Evolutionary conservation across 2,329 filamentous ascomycete species (phyloP).

Genomic region (Dactylellina haptotyla): DNA sequence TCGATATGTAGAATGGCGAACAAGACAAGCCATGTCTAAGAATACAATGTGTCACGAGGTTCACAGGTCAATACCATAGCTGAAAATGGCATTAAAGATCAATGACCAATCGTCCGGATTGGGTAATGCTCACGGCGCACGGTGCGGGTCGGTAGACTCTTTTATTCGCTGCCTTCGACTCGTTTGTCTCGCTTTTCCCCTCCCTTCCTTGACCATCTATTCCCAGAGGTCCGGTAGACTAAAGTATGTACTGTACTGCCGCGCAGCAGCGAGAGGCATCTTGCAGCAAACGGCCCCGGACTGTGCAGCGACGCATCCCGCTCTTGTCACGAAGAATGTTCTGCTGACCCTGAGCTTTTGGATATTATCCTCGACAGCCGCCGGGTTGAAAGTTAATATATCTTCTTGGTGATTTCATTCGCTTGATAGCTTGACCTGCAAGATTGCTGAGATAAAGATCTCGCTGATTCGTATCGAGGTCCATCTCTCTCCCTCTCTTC

Average conservation of each 20-base stretch:
- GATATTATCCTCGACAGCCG: conserved; percentile 17
- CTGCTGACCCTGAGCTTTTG: conserved; percentile 44
- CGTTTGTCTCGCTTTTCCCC: conserved; percentile 2
- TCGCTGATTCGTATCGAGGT: conserved; percentile 2
- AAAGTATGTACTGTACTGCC: conserved; percentile 22
- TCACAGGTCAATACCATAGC: conserved; percentile 13
- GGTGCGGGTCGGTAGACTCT: conserved; percentile 40
- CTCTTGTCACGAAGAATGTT: conserved; percentile 47
- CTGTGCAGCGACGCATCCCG: conserved; percentile 34
- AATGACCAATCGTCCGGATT: conserved; percentile 35
- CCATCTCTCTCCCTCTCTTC: background rate
- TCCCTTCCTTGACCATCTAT: background rate
- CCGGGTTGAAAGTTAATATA: conserved; percentile 1
- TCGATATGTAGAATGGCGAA: conserved; percentile 35
- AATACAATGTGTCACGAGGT: conserved; percentile 41
- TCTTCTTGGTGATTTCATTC: background rate
- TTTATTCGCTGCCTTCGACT: conserved; percentile 36
- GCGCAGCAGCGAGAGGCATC: conserved; percentile 7
- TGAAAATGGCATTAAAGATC: conserved; percentile 11
- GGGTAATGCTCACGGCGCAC: conserved; percentile 30
- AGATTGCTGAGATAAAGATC: background rate
- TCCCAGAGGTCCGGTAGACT: conserved; percentile 7
- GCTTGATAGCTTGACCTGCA: background rate
- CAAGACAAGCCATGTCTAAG: conserved; percentile 15
- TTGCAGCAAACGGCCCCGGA: conserved; percentile 44